phyloP scores from a whole-genome alignment of 1,284 basidiomycete species.

The Irpex lacteus region DNA sequence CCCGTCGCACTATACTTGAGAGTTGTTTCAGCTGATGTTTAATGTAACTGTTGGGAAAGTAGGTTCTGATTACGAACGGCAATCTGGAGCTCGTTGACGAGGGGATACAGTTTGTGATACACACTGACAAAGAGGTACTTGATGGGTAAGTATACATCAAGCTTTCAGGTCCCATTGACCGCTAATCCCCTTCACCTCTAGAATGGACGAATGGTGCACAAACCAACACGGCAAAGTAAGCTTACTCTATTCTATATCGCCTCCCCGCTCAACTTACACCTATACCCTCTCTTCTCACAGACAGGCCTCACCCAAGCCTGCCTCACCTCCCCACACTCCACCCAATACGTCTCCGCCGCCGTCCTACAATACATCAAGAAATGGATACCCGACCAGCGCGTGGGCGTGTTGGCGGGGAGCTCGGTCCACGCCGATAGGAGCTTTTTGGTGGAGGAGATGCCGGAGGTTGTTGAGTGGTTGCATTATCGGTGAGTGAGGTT shows the following conservation, averaged over 20 bases:
- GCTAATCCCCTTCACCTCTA: conserved; percentile 31
- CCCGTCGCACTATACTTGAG: too few relatives aligned
- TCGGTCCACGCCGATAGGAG: conserved; percentile 76
- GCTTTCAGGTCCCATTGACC: too few relatives aligned
- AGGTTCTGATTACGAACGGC: conserved; percentile 83
- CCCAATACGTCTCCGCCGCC: conserved; percentile 49
- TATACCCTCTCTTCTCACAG: conserved; percentile 36
- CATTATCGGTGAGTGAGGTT: conserved; percentile 63
- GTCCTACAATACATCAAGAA: conserved; percentile 70
- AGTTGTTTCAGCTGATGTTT: too few relatives aligned
- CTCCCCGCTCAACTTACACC: not conserved
- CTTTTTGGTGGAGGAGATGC: conserved; percentile 77
- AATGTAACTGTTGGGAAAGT: conserved; percentile 1
- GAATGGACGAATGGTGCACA: conserved; percentile 78
- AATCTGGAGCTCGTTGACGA: conserved; percentile 72
- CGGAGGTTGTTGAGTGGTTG: conserved; percentile 68
- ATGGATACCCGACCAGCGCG: conserved; percentile 63
- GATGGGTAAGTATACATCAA: too few relatives aligned
- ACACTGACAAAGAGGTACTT: conserved; percentile 57
- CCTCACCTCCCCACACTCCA: conserved; percentile 56
- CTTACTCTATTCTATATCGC: conserved; percentile 9
- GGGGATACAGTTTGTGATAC: conserved; percentile 71
- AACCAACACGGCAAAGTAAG: conserved; percentile 67
- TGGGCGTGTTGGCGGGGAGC: conserved; percentile 75
- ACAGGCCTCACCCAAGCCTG: conserved; percentile 74